phyloP scores from a whole-genome alignment of 108 stramenopile genomes.

The Cyclotella baltica region DNA sequence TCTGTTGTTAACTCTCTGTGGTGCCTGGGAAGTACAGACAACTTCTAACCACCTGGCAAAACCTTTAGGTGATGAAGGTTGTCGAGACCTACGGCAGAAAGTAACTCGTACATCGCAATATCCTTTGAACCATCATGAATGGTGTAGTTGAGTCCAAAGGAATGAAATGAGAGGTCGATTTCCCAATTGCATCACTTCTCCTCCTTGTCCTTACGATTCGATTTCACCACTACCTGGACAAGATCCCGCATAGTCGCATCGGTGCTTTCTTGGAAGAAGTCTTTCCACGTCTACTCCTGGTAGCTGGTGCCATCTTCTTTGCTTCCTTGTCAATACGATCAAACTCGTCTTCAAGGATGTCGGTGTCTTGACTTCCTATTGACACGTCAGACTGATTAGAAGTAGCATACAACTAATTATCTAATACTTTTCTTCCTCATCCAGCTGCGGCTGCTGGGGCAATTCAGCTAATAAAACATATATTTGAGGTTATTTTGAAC shows the following conservation, averaged over 20 bases:
- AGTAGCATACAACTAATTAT: not conserved
- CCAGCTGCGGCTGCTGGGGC: not conserved
- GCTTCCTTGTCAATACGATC: not conserved
- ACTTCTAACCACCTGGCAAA: slow-evolving; percentile 3
- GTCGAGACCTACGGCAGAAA: not conserved
- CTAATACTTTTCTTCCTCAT: not conserved
- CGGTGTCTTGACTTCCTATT: not conserved
- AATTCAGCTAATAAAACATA: not conserved
- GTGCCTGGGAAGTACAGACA: not conserved
- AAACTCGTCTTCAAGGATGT: not conserved
- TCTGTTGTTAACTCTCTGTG: not conserved
- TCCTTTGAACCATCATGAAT: not conserved
- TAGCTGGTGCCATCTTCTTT: not conserved
- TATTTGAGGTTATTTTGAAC: not conserved
- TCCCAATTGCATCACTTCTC: not conserved
- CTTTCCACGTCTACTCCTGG: not conserved
- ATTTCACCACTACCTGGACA: not conserved
- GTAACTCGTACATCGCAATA: not conserved
- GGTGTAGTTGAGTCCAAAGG: not conserved
- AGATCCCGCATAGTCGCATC: not conserved
- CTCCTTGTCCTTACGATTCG: too few relatives aligned
- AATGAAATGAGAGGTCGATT: not conserved
- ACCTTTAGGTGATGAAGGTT: not conserved
- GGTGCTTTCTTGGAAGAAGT: not conserved
- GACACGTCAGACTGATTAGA: not conserved